phyloP scores from a whole-genome alignment of 495 filamentous ascomycete species.

The Hypoxylon trugodes region DNA sequence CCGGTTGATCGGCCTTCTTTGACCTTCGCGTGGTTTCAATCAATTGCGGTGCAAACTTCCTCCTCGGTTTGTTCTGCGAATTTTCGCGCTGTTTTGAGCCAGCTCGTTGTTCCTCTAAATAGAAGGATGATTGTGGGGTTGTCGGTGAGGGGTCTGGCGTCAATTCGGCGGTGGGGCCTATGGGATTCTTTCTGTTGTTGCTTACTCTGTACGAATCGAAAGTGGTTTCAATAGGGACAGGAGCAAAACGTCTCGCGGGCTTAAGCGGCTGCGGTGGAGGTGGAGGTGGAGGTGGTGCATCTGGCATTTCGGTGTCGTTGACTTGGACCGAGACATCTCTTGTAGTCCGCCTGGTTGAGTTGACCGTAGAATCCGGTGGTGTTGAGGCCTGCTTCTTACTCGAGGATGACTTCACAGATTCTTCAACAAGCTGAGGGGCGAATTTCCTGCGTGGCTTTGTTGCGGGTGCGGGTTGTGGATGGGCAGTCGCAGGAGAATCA shows the following conservation, averaged over 20 bases:
- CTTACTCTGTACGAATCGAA: constrained; percentile 59
- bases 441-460: constrained; percentile 56
- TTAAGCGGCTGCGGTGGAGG: constrained; percentile 15
- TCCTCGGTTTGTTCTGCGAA: constrained; percentile 43
- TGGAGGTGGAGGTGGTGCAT: constrained; percentile 24
- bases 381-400: constrained; percentile 23
- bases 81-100: constrained; percentile 22
- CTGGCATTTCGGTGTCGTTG: constrained; percentile 35
- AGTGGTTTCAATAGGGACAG: constrained; percentile 68
- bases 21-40: constrained; percentile 72
- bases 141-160: constrained; percentile 60
- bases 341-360: constrained; percentile 34
- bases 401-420: constrained; percentile 54
- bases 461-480: constrained; percentile 28
- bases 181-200: constrained; percentile 38
- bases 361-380: constrained; percentile 33
- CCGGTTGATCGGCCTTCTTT: constrained; percentile 61
- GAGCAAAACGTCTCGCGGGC: constrained; percentile 57
- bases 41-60: constrained; percentile 69
- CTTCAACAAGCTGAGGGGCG: constrained; percentile 65
- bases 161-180: constrained; percentile 53
- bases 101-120: constrained; percentile 8
- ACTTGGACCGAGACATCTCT: constrained; percentile 40
- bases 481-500: constrained; percentile 23
- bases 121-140: constrained; percentile 47